Evolutionary conservation across 345 rosid genomes (phyloP), one percentile per base, ranked within the genome.

Genomic region (Salix dunnii): DNA sequence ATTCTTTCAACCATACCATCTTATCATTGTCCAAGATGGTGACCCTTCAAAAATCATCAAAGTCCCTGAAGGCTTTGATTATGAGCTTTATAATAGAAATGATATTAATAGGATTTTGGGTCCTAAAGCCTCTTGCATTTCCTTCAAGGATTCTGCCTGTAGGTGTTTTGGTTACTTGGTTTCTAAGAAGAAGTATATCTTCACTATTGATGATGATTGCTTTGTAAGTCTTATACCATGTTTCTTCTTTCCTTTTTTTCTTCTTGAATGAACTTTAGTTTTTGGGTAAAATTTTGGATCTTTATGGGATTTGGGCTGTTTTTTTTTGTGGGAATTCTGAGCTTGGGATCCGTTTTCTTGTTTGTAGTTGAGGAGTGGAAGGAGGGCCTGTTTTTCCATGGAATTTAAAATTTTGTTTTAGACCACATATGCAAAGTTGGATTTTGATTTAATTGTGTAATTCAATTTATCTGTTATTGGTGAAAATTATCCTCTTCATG

Each of bases 201-300:
- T 78, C 83, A 92, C 97, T 76, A 93, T 93, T 76, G 97, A 93
- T 68, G 97, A 93, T 79, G 97, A 93, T 77, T 93, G 97, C 88
- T 93, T 91, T 81, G 97, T 93, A 85, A 90, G 96, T 86, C 5
- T n/a, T 21, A 23, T 30, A 55, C 66, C 33, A 5, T 70, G 10
- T 2, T 68, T 61, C 11, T 65, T 25, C 17, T 33, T 28, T 40
- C 20, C 2, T 51, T 30, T 2, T 42, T 5, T n/a, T 71, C n/a
- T 28, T 5, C 14, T 2, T 3, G 65, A 74, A 79, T 64, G 27
- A 12, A 53, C 18, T 48, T 38, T 42, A 17, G 42, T 36, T 67
- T 78, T 76, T 65, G 9, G 17, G 1, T 7, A 42, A n/a, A 66
- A 67, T 14, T 75, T 49, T 55, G 31, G 72, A 80, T 80, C 80